phyloP scores from a whole-genome alignment of 2,329 filamentous ascomycete species.

The Cladosporium sp. region DNA sequence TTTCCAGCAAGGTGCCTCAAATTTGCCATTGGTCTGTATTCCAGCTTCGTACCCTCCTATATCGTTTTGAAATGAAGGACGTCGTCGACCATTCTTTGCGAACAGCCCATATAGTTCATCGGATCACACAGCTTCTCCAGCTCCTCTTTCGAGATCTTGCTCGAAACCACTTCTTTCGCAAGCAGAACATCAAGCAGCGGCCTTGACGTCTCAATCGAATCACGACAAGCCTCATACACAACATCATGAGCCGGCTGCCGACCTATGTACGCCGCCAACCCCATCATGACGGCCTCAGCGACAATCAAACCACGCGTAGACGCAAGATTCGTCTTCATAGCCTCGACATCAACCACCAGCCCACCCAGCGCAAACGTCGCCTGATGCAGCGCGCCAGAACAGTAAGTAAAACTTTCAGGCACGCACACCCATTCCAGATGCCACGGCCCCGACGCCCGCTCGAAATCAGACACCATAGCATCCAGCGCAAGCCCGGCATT shows the following conservation, averaged over 20 bases:
- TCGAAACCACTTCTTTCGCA: conserved; percentile 16
- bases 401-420: conserved; percentile 27
- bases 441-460: conserved; percentile 30
- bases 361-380: conserved; percentile 24
- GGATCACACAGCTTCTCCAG: conserved; percentile 25
- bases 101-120: conserved; percentile 23
- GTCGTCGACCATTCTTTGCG: conserved; percentile 22
- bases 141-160: conserved; percentile 14
- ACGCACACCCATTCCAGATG: conserved; percentile 32
- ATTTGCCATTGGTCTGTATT: too few relatives aligned
- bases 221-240: conserved; percentile 33
- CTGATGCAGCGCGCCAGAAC: conserved; percentile 24
- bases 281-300: conserved; percentile 39
- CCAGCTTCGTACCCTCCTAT: not conserved
- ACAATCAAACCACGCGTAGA: conserved; percentile 33
- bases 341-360: conserved; percentile 24
- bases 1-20: too few relatives aligned
- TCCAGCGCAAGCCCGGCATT: conserved; percentile 25
- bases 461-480: conserved; percentile 31
- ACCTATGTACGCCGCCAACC: conserved; percentile 31
- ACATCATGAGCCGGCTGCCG: conserved; percentile 34
- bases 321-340: conserved; percentile 28
- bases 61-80: conserved; percentile 11
- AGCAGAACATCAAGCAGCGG: conserved; percentile 19
- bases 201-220: conserved; percentile 21